Base-by-base conservation (phyloP, 768 basidiomycete species). In the Suillus brevipes region DNA sequence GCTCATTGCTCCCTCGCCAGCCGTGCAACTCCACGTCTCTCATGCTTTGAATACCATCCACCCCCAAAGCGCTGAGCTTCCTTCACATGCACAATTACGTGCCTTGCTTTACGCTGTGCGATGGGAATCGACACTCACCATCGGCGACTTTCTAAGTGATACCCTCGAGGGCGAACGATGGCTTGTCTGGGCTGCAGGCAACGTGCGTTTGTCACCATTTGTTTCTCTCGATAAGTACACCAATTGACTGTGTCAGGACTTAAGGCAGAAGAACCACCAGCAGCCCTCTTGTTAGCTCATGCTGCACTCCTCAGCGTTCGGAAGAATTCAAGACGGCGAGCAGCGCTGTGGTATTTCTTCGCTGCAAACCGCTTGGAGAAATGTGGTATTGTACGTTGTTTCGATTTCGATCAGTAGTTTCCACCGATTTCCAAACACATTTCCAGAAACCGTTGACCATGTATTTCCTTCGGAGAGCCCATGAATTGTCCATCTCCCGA, bases 121-220 rank as follows among this genome's bases (percentile, higher is more conserved):
- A 20, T 95, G 93, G 93, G 92, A 91, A 73, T 79, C 80, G 34
- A 87, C 87, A 3, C 87, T 94, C 43, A 71, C 80, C 16, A 75
- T 72, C 23, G 74, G 73, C 16, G 90, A 92, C 62, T 90, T 95
- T 71, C 69, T 87, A 16, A 78, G 81, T 56, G 75, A 80, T 56
- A 71, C 78, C 13, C 72, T 93, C 37, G 90, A 91, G 70, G 93
- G 92, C 2, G 93, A 95, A 68, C 81, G 90, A 63, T 95, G 93
- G 93, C 78, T 95, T 6, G 90, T 92, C 20, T 91, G 87, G 87
- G 92, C 93, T 49, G 91, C 93, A 31, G 89, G 88, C 68, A 87
- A 87, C 76, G 92, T 94, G 79, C 64, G 88, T 83, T 61, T 47
- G 31, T 67, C 40, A 38, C 69, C 38, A 36, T n/a, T 49, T 37